Base-by-base conservation (phyloP, 2,329 filamentous ascomycete genomes). In the Lecanicillium sp. region DNA sequence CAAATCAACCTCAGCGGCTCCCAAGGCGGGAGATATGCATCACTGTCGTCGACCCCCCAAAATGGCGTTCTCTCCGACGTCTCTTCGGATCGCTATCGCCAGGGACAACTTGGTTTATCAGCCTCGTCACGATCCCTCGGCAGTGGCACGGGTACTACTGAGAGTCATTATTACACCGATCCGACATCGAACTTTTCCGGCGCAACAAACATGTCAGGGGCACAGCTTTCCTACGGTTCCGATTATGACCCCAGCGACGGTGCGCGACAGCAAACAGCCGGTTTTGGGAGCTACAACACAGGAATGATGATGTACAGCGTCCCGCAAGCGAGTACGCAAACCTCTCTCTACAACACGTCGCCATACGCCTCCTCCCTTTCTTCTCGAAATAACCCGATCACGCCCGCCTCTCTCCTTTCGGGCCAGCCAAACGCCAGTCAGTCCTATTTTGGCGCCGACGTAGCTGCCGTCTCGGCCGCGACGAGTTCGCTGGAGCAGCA, bases 291-390 rank as follows among this genome's bases (percentile, higher is more conserved):
- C 65, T 86, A 78, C 72, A 82, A 72, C 59, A 67, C 82, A 46
- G 70, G 79, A 48, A 79, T 79, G 54, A 81, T 91, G 71, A 84
- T 93, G 77, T 94, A 94, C 73, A 84, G 83, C 69, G 84, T 90
- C 60, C 72, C 77, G 62, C 82, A 83, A 63, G 72, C 81, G 60
- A 72, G 71, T 52, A 69, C 74, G 54, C 78, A 80, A 68, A 73
- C 71, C 69, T 65, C 79, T 71, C 74, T 84, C 68, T 95, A 94
- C 71, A 86, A 91, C 67, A 72, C 81, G 62, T 80, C 83, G 63
- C 84, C 84, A 12, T 41, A 48, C 14, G 12, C 29, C 15, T n/a
- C 45, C 7, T 41, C 37, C 1, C 17, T 36, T 3, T 23, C 30
- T 3, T 36, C 29, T 1, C 30, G 45, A 29, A 35, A 29, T n/a